Evolutionary conservation across 208 protist species (phyloP).

Genomic region (Acanthamoeba sp.): DNA sequence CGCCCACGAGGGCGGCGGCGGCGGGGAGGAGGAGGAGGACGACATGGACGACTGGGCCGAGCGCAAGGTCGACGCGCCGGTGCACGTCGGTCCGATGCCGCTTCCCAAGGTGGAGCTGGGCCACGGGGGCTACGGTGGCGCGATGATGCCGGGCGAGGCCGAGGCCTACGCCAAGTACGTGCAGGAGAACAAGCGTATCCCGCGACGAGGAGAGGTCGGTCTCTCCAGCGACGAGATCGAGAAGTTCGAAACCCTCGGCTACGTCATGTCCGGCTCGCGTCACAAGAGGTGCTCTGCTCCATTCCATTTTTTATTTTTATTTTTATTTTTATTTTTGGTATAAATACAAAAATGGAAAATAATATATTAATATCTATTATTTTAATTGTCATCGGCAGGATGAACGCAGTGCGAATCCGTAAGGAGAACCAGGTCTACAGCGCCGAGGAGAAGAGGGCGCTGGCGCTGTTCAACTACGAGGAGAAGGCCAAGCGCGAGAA

Average conservation of each 20-base stretch:
- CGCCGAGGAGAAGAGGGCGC: constrained; percentile 90
- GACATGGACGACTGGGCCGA: constrained; percentile 11
- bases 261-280: constrained; percentile 92
- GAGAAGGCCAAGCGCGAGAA: constrained; percentile 91
- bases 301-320: neutral
- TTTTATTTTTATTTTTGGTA: too few species aligned
- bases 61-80: constrained; percentile 1
- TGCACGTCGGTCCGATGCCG: constrained; percentile 12
- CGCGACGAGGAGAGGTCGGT: constrained; percentile 93
- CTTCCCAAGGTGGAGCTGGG: constrained; percentile 19
- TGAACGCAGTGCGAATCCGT: constrained; percentile 94
- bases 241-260: constrained; percentile 90
- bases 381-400: constrained; percentile 76
- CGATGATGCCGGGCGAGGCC: constrained; percentile 90
- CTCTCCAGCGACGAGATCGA: constrained; percentile 90
- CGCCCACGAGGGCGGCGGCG: neutral
- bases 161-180: constrained; percentile 90
- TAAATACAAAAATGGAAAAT: too few species aligned
- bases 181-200: constrained; percentile 91
- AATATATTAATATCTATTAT: neutral
- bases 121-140: constrained; percentile 82
- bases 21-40: neutral
- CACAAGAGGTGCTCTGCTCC: constrained; percentile 87
- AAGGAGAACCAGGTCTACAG: constrained; percentile 93
- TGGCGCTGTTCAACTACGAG: constrained; percentile 91